These are phyloP conservation scores for Didymella pomorum DNA, from an alignment of 2,329 filamentous ascomycete genomes.

Conservation along the genomic window DNA sequence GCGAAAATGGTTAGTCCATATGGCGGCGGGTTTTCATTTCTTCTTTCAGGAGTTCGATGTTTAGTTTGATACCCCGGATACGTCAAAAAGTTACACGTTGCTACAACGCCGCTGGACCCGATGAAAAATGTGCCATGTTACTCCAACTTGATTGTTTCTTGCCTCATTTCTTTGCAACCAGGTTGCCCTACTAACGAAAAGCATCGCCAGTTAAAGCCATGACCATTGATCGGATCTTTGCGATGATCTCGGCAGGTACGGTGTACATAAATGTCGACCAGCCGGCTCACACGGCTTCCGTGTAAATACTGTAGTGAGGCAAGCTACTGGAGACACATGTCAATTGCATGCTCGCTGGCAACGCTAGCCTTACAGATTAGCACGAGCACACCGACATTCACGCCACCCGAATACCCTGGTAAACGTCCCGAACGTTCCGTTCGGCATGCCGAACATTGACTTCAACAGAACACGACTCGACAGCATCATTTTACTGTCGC, in stretches of 20 bases:
- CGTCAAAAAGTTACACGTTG: slow-evolving; percentile 1
- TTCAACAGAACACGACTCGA: slow-evolving; percentile 7
- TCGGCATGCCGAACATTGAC: slow-evolving; percentile 34
- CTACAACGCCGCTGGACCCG: not conserved
- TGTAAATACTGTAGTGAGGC: not conserved
- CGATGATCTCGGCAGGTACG: too few relatives aligned
- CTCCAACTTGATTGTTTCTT: not conserved
- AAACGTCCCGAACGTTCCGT: slow-evolving; percentile 11
- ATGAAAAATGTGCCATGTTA: not conserved
- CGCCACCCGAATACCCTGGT: slow-evolving; percentile 24
- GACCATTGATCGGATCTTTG: not conserved
- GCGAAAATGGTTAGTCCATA: not conserved
- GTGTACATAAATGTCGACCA: not conserved
- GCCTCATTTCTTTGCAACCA: too few relatives aligned
- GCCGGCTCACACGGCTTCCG: not conserved
- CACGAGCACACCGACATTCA: slow-evolving; percentile 33
- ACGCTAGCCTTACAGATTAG: slow-evolving; percentile 21
- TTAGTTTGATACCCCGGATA: slow-evolving; percentile 13
- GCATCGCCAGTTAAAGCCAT: not conserved
- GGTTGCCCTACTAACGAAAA: not conserved
- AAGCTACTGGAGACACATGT: slow-evolving; percentile 17
- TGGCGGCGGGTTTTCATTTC: not conserved
- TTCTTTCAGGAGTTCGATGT: slow-evolving; percentile 1
- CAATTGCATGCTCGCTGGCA: slow-evolving; percentile 8
- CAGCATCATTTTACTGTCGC: slow-evolving; percentile 13